Base-by-base conservation (phyloP, 305 asterid genomes). In the Fraxinus baroniana region DNA sequence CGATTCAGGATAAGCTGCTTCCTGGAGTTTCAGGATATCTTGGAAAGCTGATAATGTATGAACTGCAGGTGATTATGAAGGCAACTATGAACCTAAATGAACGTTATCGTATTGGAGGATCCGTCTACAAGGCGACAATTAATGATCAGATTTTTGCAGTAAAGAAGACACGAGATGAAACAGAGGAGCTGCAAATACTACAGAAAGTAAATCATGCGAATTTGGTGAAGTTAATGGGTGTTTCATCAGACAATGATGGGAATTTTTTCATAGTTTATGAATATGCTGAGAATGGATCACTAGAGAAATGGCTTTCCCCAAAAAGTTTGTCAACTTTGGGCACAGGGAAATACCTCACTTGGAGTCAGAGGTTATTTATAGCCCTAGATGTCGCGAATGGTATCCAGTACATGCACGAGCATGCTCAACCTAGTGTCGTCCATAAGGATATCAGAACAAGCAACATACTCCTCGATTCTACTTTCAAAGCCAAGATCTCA, bases 311-410 rank as follows among this genome's bases (percentile, higher is more conserved):
- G 92, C 85, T 94, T 78, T 89, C 86, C 52, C 87, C 83, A 0
- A 75, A 81, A 76, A 76, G 49, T 0, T 57, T 88, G 5, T 12
- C 93, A 22, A 79, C 88, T 57, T 79, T 85, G 20, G 68, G 79
- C 76, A 44, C 82, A 10, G 78, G 10, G 3, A 79, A 62, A 57
- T 64, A 81, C 26, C 90, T 91, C 2, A 80, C 82, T 39, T 94
- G 97, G 98, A 85, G 72, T 72, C 95, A 88, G 33, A 86, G 97
- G 85, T 77, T 94, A 70, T 79, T 84, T 9, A 84, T 94, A 39
- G 97, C 98, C 33, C 86, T 90, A 22, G 97, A 94, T 41, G 89
- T 92, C 5, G 97, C 98, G 7, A 91, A 94, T 9, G 97, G 97
- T 60, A 89, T 94, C 5, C 97, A 93, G 33, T 93, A 94, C 90